phyloP scores from a whole-genome alignment of 2,329 filamentous ascomycete genomes.

The Pseudocercospora cruenta region DNA sequence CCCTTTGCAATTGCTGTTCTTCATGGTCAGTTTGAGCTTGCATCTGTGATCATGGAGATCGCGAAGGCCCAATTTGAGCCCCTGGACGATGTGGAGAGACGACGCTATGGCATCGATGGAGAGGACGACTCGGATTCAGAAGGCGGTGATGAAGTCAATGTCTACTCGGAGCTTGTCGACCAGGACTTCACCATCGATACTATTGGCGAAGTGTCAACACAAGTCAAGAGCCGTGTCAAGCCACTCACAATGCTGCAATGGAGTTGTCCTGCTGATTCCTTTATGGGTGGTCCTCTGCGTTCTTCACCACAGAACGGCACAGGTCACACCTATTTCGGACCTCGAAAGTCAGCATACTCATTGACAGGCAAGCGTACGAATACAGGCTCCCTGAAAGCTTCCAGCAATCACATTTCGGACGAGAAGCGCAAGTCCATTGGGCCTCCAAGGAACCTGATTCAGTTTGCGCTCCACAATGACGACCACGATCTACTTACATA shows the following conservation, averaged over 20 bases:
- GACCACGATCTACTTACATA: slow-evolving; percentile 59
- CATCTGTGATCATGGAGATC: slow-evolving; percentile 71
- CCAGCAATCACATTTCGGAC: slow-evolving; percentile 17
- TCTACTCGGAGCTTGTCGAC: slow-evolving; percentile 59
- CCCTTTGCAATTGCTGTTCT: slow-evolving; percentile 72
- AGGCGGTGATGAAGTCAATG: slow-evolving; percentile 37
- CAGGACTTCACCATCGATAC: slow-evolving; percentile 76
- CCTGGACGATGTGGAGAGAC: slow-evolving; percentile 17
- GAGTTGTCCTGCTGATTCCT: slow-evolving; percentile 23
- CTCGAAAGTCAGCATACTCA: slow-evolving; percentile 15
- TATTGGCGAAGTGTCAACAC: slow-evolving; percentile 65
- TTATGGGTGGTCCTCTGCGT: slow-evolving; percentile 20
- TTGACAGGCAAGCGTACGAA: slow-evolving; percentile 25
- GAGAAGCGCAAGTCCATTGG: slow-evolving; percentile 21
- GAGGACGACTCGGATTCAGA: slow-evolving; percentile 40
- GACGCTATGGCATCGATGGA: slow-evolving; percentile 35
- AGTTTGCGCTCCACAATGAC: slow-evolving; percentile 49
- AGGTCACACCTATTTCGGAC: slow-evolving; percentile 25
- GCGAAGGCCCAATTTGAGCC: slow-evolving; percentile 68
- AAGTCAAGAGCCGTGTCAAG: slow-evolving; percentile 66
- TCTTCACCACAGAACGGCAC: slow-evolving; percentile 15
- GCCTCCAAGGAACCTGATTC: slow-evolving; percentile 32
- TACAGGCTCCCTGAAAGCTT: slow-evolving; percentile 23
- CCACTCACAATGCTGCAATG: slow-evolving; percentile 59
- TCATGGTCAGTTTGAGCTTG: slow-evolving; percentile 66